Evolutionary conservation across 2,329 filamentous ascomycete species (phyloP).

Genomic region (Ilyonectria destructans): DNA sequence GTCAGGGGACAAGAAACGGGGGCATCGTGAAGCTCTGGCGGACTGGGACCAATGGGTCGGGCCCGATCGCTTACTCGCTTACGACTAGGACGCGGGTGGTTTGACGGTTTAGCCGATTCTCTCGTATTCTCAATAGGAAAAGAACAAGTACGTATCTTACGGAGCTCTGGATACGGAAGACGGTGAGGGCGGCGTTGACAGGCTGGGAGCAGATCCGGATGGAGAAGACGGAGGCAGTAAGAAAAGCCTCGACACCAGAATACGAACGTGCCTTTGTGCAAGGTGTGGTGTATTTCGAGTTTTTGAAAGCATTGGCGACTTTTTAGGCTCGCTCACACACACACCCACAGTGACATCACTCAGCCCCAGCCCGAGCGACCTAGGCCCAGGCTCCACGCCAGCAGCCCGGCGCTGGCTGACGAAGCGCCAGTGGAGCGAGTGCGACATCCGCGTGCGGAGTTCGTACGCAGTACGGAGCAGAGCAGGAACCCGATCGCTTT

Average conservation of each 20-base stretch:
- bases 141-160: conserved; percentile 22
- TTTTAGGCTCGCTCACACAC: background rate
- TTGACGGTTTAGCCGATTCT: conserved; percentile 36
- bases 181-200: background rate
- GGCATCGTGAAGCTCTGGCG: conserved; percentile 26
- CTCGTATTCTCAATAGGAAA: conserved; percentile 43
- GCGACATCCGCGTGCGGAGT: conserved; percentile 1
- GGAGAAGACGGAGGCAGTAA: conserved; percentile 1
- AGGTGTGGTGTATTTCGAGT: background rate
- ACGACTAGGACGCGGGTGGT: conserved; percentile 35
- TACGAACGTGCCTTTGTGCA: conserved; percentile 8
- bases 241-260: conserved; percentile 8
- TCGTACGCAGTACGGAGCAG: conserved; percentile 3
- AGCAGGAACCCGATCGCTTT: too few relatives aligned
- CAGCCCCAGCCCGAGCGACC: conserved; percentile 2
- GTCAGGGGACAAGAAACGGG: conserved; percentile 40
- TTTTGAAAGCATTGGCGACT: background rate
- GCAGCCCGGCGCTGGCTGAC: conserved; percentile 35
- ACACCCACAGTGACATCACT: conserved; percentile 46
- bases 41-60: conserved; percentile 42
- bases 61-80: conserved; percentile 41
- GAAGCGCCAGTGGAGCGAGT: conserved; percentile 24
- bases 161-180: conserved; percentile 4
- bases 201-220: background rate
- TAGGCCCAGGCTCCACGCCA: conserved; percentile 10